Evolutionary conservation across 768 basidiomycete genomes (phyloP).

Genomic region (Multifurca ochricompacta): DNA sequence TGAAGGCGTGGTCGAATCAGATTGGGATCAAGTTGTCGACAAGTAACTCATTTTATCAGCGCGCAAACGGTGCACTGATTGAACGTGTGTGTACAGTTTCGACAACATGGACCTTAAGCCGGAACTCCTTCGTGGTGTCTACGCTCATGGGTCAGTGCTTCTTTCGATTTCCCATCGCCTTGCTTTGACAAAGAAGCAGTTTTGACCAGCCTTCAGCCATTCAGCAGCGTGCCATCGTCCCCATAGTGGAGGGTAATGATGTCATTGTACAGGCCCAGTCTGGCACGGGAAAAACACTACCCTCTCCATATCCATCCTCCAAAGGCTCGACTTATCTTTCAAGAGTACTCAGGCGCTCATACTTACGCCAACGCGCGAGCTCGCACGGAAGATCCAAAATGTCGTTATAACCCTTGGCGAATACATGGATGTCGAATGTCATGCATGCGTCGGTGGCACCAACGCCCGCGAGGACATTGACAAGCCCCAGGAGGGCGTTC

Average conservation of each 20-base stretch:
- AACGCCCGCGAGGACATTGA: slow-evolving; percentile 97
- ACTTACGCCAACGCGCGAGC: slow-evolving; percentile 94
- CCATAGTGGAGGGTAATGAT: slow-evolving; percentile 96
- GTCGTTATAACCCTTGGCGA: slow-evolving; percentile 93
- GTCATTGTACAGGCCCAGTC: slow-evolving; percentile 99
- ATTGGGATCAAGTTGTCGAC: slow-evolving; percentile 96
- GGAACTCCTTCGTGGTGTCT: slow-evolving; percentile 95
- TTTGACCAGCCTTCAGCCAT: slow-evolving; percentile 99
- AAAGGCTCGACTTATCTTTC: slow-evolving; percentile 80
- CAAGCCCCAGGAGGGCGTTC: slow-evolving; percentile 89
- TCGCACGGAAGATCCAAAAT: slow-evolving; percentile 96
- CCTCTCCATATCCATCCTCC: slow-evolving; percentile 97
- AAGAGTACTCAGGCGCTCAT: slow-evolving; percentile 97
- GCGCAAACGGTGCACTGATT: slow-evolving; percentile 12
- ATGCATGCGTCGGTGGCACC: slow-evolving; percentile 96
- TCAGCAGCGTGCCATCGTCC: slow-evolving; percentile 98
- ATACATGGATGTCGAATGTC: slow-evolving; percentile 91
- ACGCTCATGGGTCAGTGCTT: slow-evolving; percentile 82
- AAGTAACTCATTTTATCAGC: slow-evolving; percentile 47
- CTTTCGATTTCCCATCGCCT: not conserved
- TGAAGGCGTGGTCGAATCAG: slow-evolving; percentile 92
- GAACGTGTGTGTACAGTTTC: slow-evolving; percentile 49
- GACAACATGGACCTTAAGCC: slow-evolving; percentile 97
- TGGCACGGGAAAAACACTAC: slow-evolving; percentile 98
- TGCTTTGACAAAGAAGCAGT: slow-evolving; percentile 34